Conservation (phyloP, 306 rosid species). For the Mimosa bimucronata region DNA sequence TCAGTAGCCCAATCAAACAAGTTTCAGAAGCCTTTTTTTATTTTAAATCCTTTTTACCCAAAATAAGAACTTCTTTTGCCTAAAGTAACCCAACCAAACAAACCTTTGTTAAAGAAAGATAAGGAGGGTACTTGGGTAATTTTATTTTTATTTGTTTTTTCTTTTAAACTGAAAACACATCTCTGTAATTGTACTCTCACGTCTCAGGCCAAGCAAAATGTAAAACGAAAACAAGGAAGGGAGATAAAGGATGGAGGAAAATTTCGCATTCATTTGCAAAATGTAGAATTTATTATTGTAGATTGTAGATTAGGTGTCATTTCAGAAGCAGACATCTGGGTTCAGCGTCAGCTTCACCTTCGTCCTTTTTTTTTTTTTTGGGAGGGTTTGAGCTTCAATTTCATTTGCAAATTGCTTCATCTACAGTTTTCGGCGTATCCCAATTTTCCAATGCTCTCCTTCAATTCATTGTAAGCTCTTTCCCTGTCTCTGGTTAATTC, state of each 20-base stretch:
- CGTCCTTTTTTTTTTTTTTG: background rate
- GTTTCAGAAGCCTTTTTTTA: no score
- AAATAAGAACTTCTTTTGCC: no score
- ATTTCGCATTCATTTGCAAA: background rate
- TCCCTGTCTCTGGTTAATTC: background rate
- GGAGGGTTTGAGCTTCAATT: background rate
- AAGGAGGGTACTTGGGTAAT: background rate
- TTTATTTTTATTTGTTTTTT: background rate
- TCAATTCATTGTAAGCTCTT: slow-evolving; percentile 36
- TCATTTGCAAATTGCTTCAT: slow-evolving; percentile 7
- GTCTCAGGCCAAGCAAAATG: background rate
- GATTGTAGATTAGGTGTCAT: background rate
- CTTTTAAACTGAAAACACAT: background rate
- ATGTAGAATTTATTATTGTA: background rate
- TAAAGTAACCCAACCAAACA: no score
- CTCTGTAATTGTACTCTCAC: background rate
- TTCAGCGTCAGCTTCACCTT: background rate
- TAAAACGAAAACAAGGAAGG: background rate
- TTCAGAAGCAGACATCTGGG: slow-evolving; percentile 3
- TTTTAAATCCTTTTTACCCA: no score
- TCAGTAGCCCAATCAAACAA: no score
- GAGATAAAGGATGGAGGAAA: background rate
- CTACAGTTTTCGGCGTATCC: background rate
- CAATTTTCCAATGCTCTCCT: slow-evolving; percentile 28
- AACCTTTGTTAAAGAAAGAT: background rate